phyloP scores from a whole-genome alignment of 2,329 filamentous ascomycete species.

The Verticillium longisporum region DNA sequence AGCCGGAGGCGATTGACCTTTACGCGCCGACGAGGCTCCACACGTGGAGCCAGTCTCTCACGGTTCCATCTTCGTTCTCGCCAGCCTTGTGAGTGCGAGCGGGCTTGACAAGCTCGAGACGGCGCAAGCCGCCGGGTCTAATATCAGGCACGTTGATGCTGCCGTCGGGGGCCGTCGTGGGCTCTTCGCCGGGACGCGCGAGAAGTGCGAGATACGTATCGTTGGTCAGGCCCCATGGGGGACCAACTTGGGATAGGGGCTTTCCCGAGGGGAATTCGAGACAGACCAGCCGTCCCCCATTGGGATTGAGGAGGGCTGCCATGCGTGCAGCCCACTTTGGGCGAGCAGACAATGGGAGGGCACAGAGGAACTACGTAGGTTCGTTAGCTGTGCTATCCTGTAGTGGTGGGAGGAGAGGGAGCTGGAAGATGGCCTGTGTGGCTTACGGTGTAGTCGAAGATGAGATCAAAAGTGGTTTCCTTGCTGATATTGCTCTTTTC shows the following conservation, averaged over 20 bases:
- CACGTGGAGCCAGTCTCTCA: conserved; percentile 47
- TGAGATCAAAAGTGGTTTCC: conserved; percentile 53
- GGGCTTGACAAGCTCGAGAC: conserved; percentile 44
- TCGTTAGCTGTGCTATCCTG: not conserved
- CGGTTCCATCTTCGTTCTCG: conserved; percentile 33
- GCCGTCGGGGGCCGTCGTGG: not conserved
- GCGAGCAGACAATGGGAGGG: conserved; percentile 46
- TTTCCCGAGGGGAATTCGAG: conserved; percentile 77
- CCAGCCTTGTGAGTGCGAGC: conserved; percentile 41
- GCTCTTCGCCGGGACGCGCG: conserved; percentile 57
- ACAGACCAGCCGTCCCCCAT: conserved; percentile 47
- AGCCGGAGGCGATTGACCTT: not conserved
- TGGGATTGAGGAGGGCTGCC: conserved; percentile 37
- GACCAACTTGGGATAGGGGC: conserved; percentile 55
- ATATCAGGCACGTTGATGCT: conserved; percentile 27
- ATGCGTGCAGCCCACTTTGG: conserved; percentile 48
- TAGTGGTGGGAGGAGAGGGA: not conserved
- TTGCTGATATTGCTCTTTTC: conserved; percentile 30
- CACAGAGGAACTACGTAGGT: conserved; percentile 50
- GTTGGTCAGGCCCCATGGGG: conserved; percentile 65
- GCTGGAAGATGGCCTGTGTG: not conserved
- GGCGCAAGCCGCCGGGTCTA: conserved; percentile 35
- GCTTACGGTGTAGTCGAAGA: conserved; percentile 57
- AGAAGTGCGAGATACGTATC: conserved; percentile 68
- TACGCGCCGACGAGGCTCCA: conserved; percentile 30